Conservation (phyloP, 805 yeast species). For the Candida morakotiae region DNA sequence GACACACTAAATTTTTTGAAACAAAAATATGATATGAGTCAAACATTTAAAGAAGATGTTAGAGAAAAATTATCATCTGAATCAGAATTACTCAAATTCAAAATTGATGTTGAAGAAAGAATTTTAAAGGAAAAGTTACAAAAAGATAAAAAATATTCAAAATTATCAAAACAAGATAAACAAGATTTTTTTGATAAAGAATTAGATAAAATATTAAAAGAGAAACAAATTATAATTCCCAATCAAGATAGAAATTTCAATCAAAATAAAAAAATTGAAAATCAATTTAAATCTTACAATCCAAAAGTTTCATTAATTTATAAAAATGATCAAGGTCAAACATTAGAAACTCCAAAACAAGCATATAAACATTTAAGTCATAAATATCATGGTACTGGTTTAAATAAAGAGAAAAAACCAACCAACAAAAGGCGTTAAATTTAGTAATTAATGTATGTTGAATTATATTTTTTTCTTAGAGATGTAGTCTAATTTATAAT, state of each 20-base stretch:
- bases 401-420: conserved; percentile 3
- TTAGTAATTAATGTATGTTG: too few species aligned
- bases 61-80: conserved; percentile 21
- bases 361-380: conserved; percentile 78
- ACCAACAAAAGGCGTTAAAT: too few species aligned
- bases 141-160: conserved; percentile 20
- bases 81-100: conserved; percentile 26
- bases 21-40: conserved; percentile 15
- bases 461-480: too few species aligned
- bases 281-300: conserved; percentile 27
- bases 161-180: conserved; percentile 25
- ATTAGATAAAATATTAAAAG: conserved; percentile 26
- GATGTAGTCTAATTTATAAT: too few species aligned
- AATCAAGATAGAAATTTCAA: background rate
- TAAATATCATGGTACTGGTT: conserved; percentile 62
- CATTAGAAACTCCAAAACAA: conserved; percentile 51
- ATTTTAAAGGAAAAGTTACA: conserved; percentile 25
- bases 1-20: conserved; percentile 25
- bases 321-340: conserved; percentile 60
- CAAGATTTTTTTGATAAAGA: conserved; percentile 19
- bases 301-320: conserved; percentile 54
- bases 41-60: conserved; percentile 12
- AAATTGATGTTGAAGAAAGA: conserved; percentile 31
- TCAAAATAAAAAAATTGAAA: background rate
- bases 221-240: conserved; percentile 20